Conservation (phyloP, 2,329 filamentous ascomycete species). For the Alternaria triticina region DNA sequence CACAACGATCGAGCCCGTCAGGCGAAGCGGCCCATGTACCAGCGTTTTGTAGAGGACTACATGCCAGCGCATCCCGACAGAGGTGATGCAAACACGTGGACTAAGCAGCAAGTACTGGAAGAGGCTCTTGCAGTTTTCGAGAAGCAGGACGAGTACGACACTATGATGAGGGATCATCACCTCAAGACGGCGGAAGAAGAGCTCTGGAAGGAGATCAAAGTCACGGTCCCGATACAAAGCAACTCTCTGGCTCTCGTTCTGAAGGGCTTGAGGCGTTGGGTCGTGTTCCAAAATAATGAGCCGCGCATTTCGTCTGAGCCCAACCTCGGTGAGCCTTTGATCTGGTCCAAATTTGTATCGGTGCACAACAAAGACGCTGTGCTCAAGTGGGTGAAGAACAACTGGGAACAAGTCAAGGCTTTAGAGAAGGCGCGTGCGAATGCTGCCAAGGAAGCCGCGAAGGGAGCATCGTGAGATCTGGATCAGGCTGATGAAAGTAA, state of each 20-base stretch:
- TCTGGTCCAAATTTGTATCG: constrained; percentile 30
- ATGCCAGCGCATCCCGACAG: constrained; percentile 60
- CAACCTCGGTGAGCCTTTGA: constrained; percentile 16
- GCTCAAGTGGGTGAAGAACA: constrained; percentile 37
- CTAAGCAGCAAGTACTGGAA: constrained; percentile 56
- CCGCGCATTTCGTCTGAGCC: constrained; percentile 25
- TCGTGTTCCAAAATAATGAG: constrained; percentile 32
- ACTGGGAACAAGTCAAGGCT: constrained; percentile 39
- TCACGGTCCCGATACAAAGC: constrained; percentile 30
- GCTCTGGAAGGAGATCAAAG: constrained; percentile 57
- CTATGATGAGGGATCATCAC: constrained; percentile 48
- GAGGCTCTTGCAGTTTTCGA: constrained; percentile 63
- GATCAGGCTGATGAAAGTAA: background rate
- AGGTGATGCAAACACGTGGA: constrained; percentile 21
- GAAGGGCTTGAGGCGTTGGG: constrained; percentile 45
- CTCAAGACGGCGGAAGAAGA: constrained; percentile 44
- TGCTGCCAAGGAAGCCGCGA: constrained; percentile 18
- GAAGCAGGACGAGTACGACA: constrained; percentile 54
- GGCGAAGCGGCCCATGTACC: constrained; percentile 63
- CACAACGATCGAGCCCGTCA: constrained; percentile 65
- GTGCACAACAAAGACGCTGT: constrained; percentile 16
- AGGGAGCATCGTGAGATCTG: background rate
- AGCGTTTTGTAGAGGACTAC: constrained; percentile 67
- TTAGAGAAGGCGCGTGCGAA: constrained; percentile 36
- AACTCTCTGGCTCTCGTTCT: constrained; percentile 32